Evolutionary conservation across 1,284 basidiomycete species (phyloP).

Genomic region (Singerocomus inundabilis): DNA sequence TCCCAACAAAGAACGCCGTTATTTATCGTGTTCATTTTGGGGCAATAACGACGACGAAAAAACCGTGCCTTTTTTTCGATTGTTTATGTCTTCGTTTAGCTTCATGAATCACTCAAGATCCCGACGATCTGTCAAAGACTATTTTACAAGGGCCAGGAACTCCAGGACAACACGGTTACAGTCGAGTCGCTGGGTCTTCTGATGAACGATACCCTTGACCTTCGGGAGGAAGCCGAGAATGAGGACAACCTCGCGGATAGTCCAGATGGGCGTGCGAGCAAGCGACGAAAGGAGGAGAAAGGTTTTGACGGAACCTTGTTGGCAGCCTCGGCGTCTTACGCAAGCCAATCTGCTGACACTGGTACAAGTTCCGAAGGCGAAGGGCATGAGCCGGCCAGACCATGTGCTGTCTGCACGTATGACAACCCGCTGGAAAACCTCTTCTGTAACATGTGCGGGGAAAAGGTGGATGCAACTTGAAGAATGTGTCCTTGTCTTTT

Average conservation of each 20-base stretch:
- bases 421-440: conserved; percentile 37
- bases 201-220: conserved; percentile 63
- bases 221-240: conserved; percentile 62
- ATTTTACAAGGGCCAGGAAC: conserved; percentile 59
- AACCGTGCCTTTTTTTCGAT: background rate
- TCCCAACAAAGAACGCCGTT: too few relatives aligned
- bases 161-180: conserved; percentile 61
- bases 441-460: conserved; percentile 42
- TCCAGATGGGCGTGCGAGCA: conserved; percentile 44
- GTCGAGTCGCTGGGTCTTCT: conserved; percentile 59
- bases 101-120: conserved; percentile 59
- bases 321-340: conserved; percentile 30
- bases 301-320: conserved; percentile 74
- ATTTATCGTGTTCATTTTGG: too few relatives aligned
- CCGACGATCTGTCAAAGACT: conserved; percentile 74
- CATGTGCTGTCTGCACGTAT: conserved; percentile 46
- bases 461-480: conserved; percentile 17
- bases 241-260: conserved; percentile 51
- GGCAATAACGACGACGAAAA: too few relatives aligned
- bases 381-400: conserved; percentile 35
- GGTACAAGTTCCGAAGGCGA: conserved; percentile 36
- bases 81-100: conserved; percentile 32
- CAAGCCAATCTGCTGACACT: conserved; percentile 31
- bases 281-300: conserved; percentile 56
- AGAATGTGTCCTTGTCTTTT: conserved; percentile 12